Percentiles rank a stretch among this genome's conserved stretches.
Evolutionary conservation across 2,329 filamentous ascomycete species (phyloP).

Genomic region (Neoscytalidium dimidiatum): DNA sequence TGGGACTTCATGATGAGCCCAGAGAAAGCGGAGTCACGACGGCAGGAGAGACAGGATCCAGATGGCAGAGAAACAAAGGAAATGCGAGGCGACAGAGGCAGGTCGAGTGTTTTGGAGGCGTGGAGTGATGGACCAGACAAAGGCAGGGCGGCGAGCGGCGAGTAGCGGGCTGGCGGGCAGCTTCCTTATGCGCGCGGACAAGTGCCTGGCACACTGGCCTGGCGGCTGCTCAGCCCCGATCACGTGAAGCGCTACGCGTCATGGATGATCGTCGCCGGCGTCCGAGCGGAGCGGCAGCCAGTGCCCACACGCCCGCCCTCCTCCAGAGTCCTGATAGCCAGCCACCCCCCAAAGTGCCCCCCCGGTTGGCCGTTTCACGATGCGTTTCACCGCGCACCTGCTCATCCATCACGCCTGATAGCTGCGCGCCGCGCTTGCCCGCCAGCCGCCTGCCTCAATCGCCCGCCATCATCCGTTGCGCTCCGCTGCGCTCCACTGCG

Average conservation of each 20-base stretch:
- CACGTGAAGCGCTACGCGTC: constrained; percentile 9
- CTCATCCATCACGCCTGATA: neutral
- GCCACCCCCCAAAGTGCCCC: neutral
- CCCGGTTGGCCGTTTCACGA: neutral
- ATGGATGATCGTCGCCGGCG: constrained; percentile 11
- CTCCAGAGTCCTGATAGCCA: neutral
- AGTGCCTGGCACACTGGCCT: neutral
- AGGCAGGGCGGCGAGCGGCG: no score
- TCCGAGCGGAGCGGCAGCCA: neutral
- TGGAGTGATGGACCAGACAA: constrained; percentile 12
- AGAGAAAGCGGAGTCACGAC: neutral
- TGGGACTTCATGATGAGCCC: constrained; percentile 32
- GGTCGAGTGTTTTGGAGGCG: neutral
- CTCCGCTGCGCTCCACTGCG: neutral
- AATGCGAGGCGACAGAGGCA: neutral
- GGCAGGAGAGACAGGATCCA: constrained; percentile 20
- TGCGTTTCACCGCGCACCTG: constrained; percentile 4
- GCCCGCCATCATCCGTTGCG: neutral
- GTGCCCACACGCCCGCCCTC: neutral
- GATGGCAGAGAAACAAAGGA: constrained; percentile 22
- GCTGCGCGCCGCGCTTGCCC: neutral
- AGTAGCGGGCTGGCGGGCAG: no score
- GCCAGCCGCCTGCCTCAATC: neutral
- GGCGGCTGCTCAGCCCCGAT: constrained; percentile 9
- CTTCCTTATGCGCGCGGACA: constrained; percentile 12